Evolutionary conservation across 1,284 basidiomycete genomes (phyloP), one percentile per base, ranked within the genome.

Genomic region (Trichosporon sp.): DNA sequence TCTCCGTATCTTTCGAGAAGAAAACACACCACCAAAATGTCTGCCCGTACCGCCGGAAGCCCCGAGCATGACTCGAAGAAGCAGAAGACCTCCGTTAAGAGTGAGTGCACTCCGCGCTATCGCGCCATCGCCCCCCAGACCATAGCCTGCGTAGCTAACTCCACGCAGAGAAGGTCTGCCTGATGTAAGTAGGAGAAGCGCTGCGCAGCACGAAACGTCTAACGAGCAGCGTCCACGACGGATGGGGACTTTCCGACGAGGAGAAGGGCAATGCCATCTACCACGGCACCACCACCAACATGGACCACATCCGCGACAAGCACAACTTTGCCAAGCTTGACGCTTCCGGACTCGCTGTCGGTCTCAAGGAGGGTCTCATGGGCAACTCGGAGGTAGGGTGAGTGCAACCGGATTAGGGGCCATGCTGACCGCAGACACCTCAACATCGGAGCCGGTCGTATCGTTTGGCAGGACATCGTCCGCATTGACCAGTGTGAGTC

Each of bases 391-490:
- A 96, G 85, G 94, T 96, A 74, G 94, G 94, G 92, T 94, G 78
- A 74, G 84, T 79, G 7, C 40, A 3, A 11, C 40, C 51, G 11
- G 14, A 14, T 46, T 11, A 26, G 2, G 14, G 48, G 4, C 46
- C 19, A 7, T n/a, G 31, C 31, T 61, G 56, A 61, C 37, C 31
- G 26, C 68, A 95, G 93, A 19, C 94, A 96, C 81, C 85, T 96
- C 73, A 96, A 96, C 85, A 92, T 94, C 76, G 94, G 94, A 65
- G 94, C 94, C 69, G 94, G 94, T 1, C 90, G 94, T 48, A 88
- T 96, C 70, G 93, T 96, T 63, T 96, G 94, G 94, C 94, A 96
- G 83, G 94, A 96, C 79, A 96, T 96, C 78, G 93, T 96, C 78
- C 89, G 90, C 75, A 96, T 96, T 79, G 93, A 96, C 79, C 91